Evolutionary conservation across 371 early-diverging fungal genomes (phyloP).

Genomic region (Apophysomyces sp.): DNA sequence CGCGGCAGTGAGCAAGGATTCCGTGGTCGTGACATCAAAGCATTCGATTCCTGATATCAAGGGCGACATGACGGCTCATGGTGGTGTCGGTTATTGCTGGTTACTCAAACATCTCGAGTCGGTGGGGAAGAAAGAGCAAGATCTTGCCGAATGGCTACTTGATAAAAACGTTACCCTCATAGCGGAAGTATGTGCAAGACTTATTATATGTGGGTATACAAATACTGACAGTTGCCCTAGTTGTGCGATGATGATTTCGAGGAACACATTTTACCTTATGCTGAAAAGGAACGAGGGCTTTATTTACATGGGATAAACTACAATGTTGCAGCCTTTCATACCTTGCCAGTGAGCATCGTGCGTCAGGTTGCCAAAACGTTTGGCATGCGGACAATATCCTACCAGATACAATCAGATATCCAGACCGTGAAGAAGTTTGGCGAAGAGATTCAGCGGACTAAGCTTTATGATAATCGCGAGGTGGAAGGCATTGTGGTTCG

Average conservation of each 20-base stretch:
- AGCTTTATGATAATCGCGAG: constrained; percentile 37
- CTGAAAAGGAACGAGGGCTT: constrained; percentile 75
- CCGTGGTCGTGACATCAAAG: constrained; percentile 89
- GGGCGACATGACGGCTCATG: constrained; percentile 26
- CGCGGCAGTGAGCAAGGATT: constrained; percentile 58
- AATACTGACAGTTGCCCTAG: constrained; percentile 32
- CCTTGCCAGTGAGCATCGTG: constrained; percentile 67
- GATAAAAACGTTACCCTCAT: constrained; percentile 79
- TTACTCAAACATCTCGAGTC: constrained; percentile 62
- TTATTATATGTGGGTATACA: constrained; percentile 64
- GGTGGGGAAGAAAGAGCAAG: constrained; percentile 54
- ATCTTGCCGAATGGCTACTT: constrained; percentile 74
- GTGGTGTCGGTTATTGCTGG: constrained; percentile 81
- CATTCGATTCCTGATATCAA: constrained; percentile 60
- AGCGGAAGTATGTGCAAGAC: constrained; percentile 79
- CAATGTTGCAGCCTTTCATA: constrained; percentile 70
- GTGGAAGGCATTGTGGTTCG: constrained; percentile 95
- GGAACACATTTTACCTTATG: constrained; percentile 90
- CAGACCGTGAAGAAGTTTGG: constrained; percentile 66
- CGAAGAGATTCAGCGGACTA: constrained; percentile 52
- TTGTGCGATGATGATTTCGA: constrained; percentile 95
- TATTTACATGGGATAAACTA: constrained; percentile 92
- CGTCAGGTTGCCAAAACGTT: constrained; percentile 66
- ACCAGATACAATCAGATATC: constrained; percentile 29
- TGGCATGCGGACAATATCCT: constrained; percentile 69